Evolutionary conservation across 352 stramenopile species (phyloP).

Genomic region (Blastocystis sp.): DNA sequence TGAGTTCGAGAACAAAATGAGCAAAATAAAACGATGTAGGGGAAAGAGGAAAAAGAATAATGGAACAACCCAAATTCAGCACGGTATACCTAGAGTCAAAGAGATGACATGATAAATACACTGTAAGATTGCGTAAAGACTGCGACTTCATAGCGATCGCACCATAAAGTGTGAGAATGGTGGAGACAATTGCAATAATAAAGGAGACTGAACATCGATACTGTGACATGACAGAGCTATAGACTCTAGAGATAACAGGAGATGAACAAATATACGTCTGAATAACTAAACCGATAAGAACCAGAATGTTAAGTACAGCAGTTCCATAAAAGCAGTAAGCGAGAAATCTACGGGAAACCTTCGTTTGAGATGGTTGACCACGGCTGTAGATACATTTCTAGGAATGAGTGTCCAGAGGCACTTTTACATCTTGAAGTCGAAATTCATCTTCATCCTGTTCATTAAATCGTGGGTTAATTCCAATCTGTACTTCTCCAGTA

Average conservation of each 20-base stretch:
- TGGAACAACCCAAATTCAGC: conserved; percentile 7
- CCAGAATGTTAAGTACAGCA: conserved; percentile 19
- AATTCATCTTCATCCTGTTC: conserved; percentile 65
- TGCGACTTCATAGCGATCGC: conserved; percentile 37
- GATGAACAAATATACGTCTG: background rate
- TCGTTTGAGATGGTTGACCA: conserved; percentile 48
- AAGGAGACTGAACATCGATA: conserved; percentile 22
- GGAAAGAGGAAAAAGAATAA: conserved; percentile 55
- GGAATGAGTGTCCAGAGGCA: background rate
- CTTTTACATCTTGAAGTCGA: conserved; percentile 53
- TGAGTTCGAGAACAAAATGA: conserved; percentile 50
- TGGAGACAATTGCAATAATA: conserved; percentile 21
- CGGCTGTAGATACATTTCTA: conserved; percentile 64
- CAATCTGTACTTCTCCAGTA: conserved; percentile 34
- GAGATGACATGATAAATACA: background rate
- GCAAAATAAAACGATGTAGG: conserved; percentile 58
- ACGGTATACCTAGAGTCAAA: conserved; percentile 13
- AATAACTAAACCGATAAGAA: conserved; percentile 27
- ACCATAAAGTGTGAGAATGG: conserved; percentile 31
- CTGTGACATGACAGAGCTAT: background rate
- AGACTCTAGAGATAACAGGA: background rate
- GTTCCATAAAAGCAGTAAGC: conserved; percentile 10
- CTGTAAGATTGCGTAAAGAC: conserved; percentile 13
- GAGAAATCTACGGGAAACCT: conserved; percentile 34
- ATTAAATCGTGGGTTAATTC: conserved; percentile 56